These are phyloP conservation scores for Erythrophleum ivorense DNA, from an alignment of 331 rosid species.

Conservation along the genomic window DNA sequence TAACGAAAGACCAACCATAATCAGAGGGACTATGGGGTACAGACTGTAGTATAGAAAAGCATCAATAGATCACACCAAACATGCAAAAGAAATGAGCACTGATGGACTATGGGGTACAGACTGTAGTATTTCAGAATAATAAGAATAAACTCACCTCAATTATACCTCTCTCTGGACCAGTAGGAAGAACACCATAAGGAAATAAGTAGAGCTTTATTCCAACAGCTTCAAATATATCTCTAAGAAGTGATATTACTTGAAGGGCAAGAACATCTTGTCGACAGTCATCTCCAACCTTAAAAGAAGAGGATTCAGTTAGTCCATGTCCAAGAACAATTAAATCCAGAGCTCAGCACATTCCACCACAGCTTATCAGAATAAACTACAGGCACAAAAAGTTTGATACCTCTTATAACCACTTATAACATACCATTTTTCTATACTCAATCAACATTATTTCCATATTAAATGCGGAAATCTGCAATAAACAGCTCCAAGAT, in stretches of 20 bases:
- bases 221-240: slow-evolving; percentile 93
- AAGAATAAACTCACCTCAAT: slow-evolving; percentile 73
- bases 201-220: slow-evolving; percentile 88
- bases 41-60: too few relatives aligned
- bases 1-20: neutral
- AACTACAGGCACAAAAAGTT: slow-evolving; percentile 9
- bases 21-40: too few relatives aligned
- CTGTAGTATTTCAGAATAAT: slow-evolving; percentile 26
- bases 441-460: neutral
- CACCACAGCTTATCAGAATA: slow-evolving; percentile 30
- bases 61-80: neutral
- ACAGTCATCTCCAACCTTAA: slow-evolving; percentile 98
- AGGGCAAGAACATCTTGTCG: slow-evolving; percentile 99
- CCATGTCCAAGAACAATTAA: slow-evolving; percentile 29
- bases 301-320: slow-evolving; percentile 46
- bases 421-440: neutral
- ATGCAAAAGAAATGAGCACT: neutral
- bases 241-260: slow-evolving; percentile 93
- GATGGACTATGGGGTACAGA: neutral
- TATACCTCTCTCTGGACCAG: slow-evolving; percentile 96
- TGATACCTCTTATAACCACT: neutral
- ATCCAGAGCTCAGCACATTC: slow-evolving; percentile 15
- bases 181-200: slow-evolving; percentile 98
- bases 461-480: neutral
- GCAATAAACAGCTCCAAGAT: neutral